phyloP scores from a whole-genome alignment of 2,329 filamentous ascomycete genomes.

The Curvularia verruculosa region DNA sequence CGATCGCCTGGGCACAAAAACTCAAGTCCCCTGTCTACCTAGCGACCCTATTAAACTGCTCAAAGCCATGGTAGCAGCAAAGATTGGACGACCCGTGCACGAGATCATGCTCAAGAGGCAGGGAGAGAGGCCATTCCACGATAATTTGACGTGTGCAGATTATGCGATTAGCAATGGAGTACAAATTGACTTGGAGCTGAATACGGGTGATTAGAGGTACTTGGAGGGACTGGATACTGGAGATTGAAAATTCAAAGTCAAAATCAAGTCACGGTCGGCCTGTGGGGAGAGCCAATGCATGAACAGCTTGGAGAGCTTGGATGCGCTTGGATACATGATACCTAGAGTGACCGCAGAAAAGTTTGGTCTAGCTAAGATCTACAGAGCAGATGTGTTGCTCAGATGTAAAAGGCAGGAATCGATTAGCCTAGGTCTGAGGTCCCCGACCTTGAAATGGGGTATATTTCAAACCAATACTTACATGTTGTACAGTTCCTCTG shows the following conservation, averaged over 20 bases:
- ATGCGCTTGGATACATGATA: not conserved
- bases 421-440: not conserved
- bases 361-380: not conserved
- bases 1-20: constrained; percentile 94
- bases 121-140: constrained; percentile 92
- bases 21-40: constrained; percentile 86
- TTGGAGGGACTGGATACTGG: not conserved
- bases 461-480: not conserved
- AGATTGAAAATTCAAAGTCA: not conserved
- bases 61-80: constrained; percentile 88
- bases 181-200: constrained; percentile 57
- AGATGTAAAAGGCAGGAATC: not conserved
- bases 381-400: not conserved
- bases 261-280: too few relatives aligned
- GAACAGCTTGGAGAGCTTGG: not conserved
- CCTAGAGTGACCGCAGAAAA: not conserved
- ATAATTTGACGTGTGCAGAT: constrained; percentile 83
- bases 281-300: too few relatives aligned
- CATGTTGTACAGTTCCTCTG: not conserved
- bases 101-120: constrained; percentile 93
- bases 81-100: constrained; percentile 85
- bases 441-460: not conserved
- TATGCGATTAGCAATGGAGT: constrained; percentile 95
- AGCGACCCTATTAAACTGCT: constrained; percentile 84
- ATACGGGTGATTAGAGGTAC: constrained; percentile 40